Evolutionary conservation across 139 green algal genomes (phyloP).

Genomic region (Dunaliella primolecta): DNA sequence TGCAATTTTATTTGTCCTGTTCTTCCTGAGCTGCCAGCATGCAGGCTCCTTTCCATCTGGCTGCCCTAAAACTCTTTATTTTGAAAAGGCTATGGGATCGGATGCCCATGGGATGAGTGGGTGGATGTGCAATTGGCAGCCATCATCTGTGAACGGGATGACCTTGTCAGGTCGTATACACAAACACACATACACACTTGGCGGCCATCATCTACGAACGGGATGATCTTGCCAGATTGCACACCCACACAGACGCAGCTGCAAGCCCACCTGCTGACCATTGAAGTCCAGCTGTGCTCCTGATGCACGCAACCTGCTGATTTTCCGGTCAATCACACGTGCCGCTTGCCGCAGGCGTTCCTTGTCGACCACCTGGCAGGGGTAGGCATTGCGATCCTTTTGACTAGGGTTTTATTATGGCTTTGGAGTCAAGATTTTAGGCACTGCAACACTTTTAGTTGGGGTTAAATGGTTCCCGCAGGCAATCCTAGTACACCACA

Average conservation of each 20-base stretch:
- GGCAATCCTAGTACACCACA: too few species aligned
- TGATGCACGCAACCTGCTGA: slow-evolving; percentile 8
- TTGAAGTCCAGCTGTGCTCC: neutral
- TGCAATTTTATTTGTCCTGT: neutral
- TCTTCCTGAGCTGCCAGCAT: neutral
- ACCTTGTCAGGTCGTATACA: neutral
- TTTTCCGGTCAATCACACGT: neutral
- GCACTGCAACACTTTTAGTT: too few species aligned
- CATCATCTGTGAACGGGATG: neutral
- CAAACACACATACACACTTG: neutral
- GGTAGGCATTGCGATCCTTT: too few species aligned
- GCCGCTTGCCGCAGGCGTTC: neutral
- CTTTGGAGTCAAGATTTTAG: too few species aligned
- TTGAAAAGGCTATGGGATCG: too few species aligned
- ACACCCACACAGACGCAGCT: neutral
- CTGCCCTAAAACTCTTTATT: too few species aligned
- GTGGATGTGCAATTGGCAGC: too few species aligned
- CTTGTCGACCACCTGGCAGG: slow-evolving; percentile 13
- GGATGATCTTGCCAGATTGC: neutral
- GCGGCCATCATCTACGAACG: neutral
- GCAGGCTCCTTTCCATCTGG: too few species aligned
- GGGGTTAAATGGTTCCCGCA: too few species aligned
- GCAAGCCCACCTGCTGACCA: neutral
- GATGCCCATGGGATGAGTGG: too few species aligned
- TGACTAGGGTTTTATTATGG: too few species aligned